A percentile compares a stretch with the other conserved stretches of the same genome.
Conservation (phyloP, 495 filamentous ascomycete species). For the Annulohypoxylon maeteangense region DNA sequence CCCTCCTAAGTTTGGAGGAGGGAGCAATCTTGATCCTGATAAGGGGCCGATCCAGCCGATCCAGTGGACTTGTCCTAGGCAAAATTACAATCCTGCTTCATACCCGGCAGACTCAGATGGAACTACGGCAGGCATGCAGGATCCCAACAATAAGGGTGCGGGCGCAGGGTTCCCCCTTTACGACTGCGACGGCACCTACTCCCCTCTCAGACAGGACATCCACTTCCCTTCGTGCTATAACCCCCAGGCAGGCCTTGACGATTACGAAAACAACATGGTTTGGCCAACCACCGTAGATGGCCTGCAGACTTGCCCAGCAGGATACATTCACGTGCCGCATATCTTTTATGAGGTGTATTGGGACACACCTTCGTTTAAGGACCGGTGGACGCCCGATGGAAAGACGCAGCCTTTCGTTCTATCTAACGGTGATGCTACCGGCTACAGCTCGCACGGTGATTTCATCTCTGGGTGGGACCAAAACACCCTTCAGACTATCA, state of each 20-base stretch:
- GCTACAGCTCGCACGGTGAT: constrained; percentile 71
- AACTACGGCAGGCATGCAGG: constrained; percentile 58
- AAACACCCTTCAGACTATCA: constrained; percentile 66
- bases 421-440: constrained; percentile 68
- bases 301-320: constrained; percentile 68
- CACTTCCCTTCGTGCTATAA: constrained; percentile 68
- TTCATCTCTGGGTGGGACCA: constrained; percentile 80
- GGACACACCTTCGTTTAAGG: constrained; percentile 65
- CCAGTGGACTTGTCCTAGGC: constrained; percentile 57
- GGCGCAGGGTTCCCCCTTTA: constrained; percentile 63
- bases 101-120: constrained; percentile 60
- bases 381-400: constrained; percentile 65
- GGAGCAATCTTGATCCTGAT: constrained; percentile 53
- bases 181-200: constrained; percentile 63
- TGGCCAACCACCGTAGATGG: constrained; percentile 63
- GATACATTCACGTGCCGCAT: constrained; percentile 65
- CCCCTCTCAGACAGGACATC: constrained; percentile 66
- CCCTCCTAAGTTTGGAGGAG: constrained; percentile 48
- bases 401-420: constrained; percentile 73
- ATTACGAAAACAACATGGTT: constrained; percentile 63
- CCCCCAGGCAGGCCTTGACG: constrained; percentile 64
- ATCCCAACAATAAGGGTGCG: constrained; percentile 59
- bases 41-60: constrained; percentile 56
- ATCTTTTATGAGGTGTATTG: constrained; percentile 78
- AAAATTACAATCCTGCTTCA: constrained; percentile 62